A percentile compares a stretch with the other conserved stretches of the same genome.
phyloP scores from a whole-genome alignment of 495 filamentous ascomycete species.

The Neurospora africana region DNA sequence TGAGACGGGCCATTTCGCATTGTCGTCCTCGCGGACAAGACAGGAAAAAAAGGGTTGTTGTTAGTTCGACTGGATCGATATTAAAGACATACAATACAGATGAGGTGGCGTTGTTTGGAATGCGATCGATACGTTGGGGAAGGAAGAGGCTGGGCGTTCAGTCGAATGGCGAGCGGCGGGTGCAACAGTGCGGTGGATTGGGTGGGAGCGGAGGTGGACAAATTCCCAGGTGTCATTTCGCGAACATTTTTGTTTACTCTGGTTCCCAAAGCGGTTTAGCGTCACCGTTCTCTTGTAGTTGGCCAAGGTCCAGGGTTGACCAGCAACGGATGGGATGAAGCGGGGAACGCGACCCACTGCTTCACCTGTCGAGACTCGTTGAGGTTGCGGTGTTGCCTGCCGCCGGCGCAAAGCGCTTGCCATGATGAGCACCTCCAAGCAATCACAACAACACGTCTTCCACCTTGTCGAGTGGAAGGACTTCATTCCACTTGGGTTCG shows the following conservation, averaged over 20 bases:
- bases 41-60: background rate
- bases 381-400: too few relatives aligned
- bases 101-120: background rate
- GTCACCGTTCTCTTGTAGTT: background rate
- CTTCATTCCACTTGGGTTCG: background rate
- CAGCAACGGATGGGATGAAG: slow-evolving; percentile 4
- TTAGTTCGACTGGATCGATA: background rate
- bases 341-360: background rate
- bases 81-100: background rate
- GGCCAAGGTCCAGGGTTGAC: slow-evolving; percentile 3
- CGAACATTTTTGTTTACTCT: slow-evolving; percentile 20
- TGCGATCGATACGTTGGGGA: background rate
- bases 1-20: slow-evolving; percentile 76
- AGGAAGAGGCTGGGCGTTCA: background rate
- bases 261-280: slow-evolving; percentile 17
- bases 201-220: slow-evolving; percentile 5
- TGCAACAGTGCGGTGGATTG: background rate
- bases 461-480: background rate
- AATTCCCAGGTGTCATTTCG: slow-evolving; percentile 17
- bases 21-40: slow-evolving; percentile 1
- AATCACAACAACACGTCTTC: background rate
- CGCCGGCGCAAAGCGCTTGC: too few relatives aligned
- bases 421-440: too few relatives aligned
- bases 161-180: background rate
- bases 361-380: too few relatives aligned